phyloP scores from a whole-genome alignment of 73 alveolate species.

The Blepharisma stoltei region DNA sequence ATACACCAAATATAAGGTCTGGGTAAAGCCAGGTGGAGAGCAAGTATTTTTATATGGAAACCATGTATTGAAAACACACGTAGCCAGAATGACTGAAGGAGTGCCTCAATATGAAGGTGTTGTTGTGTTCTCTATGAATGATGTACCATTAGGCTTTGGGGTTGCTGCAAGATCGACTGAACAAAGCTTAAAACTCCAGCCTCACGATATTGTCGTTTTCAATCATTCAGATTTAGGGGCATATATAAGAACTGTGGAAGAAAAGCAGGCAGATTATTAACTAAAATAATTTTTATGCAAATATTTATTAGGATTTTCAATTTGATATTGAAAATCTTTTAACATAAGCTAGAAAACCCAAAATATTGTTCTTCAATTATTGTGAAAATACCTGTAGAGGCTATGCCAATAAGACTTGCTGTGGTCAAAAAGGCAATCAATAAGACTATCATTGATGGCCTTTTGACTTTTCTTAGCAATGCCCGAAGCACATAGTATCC shows the following conservation, averaged over 20 bases:
- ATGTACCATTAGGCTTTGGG: slow-evolving; percentile 97
- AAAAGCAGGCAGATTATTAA: not conserved
- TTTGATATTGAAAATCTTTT: no score
- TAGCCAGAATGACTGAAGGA: slow-evolving; percentile 95
- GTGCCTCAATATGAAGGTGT: slow-evolving; percentile 90
- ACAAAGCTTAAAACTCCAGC: slow-evolving; percentile 88
- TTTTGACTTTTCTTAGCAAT: not conserved
- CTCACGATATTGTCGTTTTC: slow-evolving; percentile 87
- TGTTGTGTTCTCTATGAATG: slow-evolving; percentile 86
- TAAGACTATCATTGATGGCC: slow-evolving; percentile 9
- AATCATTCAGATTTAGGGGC: slow-evolving; percentile 97
- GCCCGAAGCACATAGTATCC: not conserved
- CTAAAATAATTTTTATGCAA: no score
- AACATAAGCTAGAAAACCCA: no score
- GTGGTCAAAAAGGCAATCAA: not conserved
- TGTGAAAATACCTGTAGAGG: no score
- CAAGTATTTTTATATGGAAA: slow-evolving; percentile 93
- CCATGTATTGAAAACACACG: slow-evolving; percentile 88
- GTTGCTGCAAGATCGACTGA: slow-evolving; percentile 90
- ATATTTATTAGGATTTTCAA: no score
- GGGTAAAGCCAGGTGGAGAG: slow-evolving; percentile 97
- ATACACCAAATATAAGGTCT: slow-evolving; percentile 94
- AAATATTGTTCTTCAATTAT: no score
- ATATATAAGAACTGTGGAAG: slow-evolving; percentile 68
- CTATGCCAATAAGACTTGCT: no score